Evolutionary conservation across 257 asterid genomes (phyloP).

Genomic region (Henckelia pumila): DNA sequence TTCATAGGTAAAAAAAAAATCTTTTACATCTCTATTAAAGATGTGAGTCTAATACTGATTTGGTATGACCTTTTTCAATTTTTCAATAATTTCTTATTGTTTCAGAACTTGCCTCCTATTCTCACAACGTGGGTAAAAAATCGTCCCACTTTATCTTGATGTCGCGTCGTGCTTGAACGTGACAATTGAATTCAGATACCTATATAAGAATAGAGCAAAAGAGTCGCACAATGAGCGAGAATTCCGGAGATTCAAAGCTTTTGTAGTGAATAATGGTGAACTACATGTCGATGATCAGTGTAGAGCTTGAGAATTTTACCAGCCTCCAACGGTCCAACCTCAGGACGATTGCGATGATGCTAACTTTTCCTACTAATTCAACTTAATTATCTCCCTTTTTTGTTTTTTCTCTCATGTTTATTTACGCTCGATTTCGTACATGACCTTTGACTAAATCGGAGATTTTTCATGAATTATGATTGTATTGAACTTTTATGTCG

Average conservation of each 20-base stretch:
- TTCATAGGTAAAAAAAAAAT: too few relatives aligned
- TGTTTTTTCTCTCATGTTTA: too few relatives aligned
- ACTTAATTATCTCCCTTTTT: constrained; percentile 40
- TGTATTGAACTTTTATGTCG: not conserved
- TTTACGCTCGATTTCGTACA: not conserved
- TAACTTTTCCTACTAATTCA: constrained; percentile 61
- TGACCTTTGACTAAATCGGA: not conserved
- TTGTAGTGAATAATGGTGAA: constrained; percentile 54
- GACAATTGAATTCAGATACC: not conserved
- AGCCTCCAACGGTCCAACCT: constrained; percentile 79
- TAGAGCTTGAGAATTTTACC: constrained; percentile 78
- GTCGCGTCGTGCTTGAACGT: not conserved
- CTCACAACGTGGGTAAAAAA: too few relatives aligned
- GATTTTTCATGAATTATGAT: not conserved
- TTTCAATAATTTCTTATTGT: too few relatives aligned
- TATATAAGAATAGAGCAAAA: not conserved
- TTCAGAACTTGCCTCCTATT: too few relatives aligned
- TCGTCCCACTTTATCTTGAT: not conserved
- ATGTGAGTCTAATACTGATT: too few relatives aligned
- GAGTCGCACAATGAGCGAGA: constrained; percentile 24
- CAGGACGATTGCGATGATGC: constrained; percentile 75
- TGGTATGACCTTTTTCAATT: too few relatives aligned
- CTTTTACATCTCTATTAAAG: too few relatives aligned
- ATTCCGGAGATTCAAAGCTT: constrained; percentile 20
- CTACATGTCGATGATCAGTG: constrained; percentile 57